phyloP scores from a whole-genome alignment of 2,329 filamentous ascomycete genomes.

The Aspergillaceae sp. region DNA sequence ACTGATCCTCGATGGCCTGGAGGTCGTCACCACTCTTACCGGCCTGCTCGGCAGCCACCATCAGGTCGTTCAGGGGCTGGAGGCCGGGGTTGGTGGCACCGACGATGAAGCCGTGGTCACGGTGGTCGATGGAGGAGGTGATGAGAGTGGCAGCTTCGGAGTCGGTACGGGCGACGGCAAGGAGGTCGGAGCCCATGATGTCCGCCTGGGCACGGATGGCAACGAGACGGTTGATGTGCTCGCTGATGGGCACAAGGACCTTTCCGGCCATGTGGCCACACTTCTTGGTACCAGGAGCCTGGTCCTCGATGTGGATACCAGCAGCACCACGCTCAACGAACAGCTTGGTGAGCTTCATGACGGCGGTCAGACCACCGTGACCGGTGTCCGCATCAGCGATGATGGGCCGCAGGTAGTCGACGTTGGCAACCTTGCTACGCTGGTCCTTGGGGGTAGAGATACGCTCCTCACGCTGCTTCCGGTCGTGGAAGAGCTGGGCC shows the following conservation, averaged over 20 bases:
- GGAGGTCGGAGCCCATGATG: slow-evolving; percentile 89
- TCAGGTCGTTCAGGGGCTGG: slow-evolving; percentile 79
- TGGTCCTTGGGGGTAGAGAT: slow-evolving; percentile 64
- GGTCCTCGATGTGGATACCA: slow-evolving; percentile 97
- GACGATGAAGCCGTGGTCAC: slow-evolving; percentile 89
- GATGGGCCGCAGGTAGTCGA: slow-evolving; percentile 92
- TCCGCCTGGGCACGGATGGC: slow-evolving; percentile 96
- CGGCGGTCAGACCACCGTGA: slow-evolving; percentile 92
- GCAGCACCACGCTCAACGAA: slow-evolving; percentile 95
- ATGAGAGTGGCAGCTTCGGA: slow-evolving; percentile 97
- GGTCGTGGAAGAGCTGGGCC: slow-evolving; percentile 98
- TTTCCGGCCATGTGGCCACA: slow-evolving; percentile 99
- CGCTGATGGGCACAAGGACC: slow-evolving; percentile 89
- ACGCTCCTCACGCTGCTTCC: slow-evolving; percentile 95
- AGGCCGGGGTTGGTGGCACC: slow-evolving; percentile 79
- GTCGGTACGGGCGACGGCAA: slow-evolving; percentile 89
- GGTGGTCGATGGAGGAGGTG: slow-evolving; percentile 88
- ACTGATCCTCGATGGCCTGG: slow-evolving; percentile 85
- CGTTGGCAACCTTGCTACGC: slow-evolving; percentile 64
- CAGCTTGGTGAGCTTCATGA: slow-evolving; percentile 98
- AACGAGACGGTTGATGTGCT: slow-evolving; percentile 96
- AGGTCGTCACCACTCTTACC: slow-evolving; percentile 75
- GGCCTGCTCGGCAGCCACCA: slow-evolving; percentile 72
- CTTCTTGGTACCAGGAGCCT: slow-evolving; percentile 97
- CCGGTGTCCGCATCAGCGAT: slow-evolving; percentile 96